Percentiles rank a stretch among this genome's conserved stretches.
phyloP scores from a whole-genome alignment of 2,329 filamentous ascomycete species.

The Onygenales sp. region DNA sequence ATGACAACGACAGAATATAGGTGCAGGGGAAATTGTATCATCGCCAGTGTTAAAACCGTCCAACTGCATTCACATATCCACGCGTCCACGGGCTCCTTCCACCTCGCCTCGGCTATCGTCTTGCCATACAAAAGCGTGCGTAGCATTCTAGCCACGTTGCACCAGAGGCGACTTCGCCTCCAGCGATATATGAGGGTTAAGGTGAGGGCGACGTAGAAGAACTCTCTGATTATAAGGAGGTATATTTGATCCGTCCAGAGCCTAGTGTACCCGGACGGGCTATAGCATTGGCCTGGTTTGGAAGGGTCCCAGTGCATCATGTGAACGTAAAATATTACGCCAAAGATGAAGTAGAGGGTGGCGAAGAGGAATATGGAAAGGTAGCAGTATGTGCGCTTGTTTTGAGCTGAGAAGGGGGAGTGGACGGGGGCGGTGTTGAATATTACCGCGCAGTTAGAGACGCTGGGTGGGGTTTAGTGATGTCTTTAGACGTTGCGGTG shows the following conservation, averaged over 20 bases:
- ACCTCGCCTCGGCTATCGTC: background rate
- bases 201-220: no score
- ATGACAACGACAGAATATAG: background rate
- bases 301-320: background rate
- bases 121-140: no score
- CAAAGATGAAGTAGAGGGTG: background rate
- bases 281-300: background rate
- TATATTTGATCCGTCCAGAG: no score
- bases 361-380: background rate
- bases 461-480: background rate
- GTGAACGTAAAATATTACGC: background rate
- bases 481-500: no score
- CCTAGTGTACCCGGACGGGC: background rate
- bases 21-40: background rate
- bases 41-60: background rate
- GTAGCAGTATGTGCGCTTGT: background rate
- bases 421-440: background rate
- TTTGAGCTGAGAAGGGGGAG: background rate
- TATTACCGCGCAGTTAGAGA: background rate
- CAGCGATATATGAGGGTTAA: no score
- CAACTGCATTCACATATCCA: background rate
- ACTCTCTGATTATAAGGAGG: no score
- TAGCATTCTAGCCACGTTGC: no score
- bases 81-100: background rate
- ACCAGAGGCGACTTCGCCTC: no score